Conservation (phyloP, 495 filamentous ascomycete species). For the Penicillium daleae region DNA sequence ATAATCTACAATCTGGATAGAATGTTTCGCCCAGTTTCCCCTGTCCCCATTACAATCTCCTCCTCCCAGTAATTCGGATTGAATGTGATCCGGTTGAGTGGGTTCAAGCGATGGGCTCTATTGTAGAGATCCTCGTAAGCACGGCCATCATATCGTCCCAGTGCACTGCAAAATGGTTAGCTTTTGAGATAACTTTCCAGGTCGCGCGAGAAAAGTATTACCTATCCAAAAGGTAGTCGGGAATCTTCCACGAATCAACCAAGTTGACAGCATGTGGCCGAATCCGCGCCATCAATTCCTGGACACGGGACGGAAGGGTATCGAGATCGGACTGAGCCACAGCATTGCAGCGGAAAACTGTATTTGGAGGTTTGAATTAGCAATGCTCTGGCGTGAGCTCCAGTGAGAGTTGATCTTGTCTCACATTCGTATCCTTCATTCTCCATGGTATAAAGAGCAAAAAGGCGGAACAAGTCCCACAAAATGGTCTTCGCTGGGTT, state of each 20-base stretch:
- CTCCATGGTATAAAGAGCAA: conserved; percentile 48
- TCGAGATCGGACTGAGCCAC: conserved; percentile 38
- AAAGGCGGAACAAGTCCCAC: conserved; percentile 46
- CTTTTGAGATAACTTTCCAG: background rate
- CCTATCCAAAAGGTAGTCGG: conserved; percentile 53
- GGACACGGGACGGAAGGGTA: conserved; percentile 36
- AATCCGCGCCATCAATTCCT: conserved; percentile 45
- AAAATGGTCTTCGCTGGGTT: conserved; percentile 27
- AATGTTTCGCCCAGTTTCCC: conserved; percentile 25
- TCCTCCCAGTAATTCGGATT: conserved; percentile 54
- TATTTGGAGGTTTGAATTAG: background rate
- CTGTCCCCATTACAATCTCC: conserved; percentile 51
- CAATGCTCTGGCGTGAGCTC: background rate
- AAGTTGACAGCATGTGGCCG: conserved; percentile 52
- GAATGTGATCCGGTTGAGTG: conserved; percentile 50
- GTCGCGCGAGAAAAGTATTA: conserved; percentile 3
- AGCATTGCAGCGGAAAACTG: conserved; percentile 43
- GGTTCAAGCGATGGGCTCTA: conserved; percentile 50
- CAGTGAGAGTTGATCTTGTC: background rate
- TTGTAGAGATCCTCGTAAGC: conserved; percentile 56
- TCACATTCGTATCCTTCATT: conserved; percentile 38
- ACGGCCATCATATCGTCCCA: conserved; percentile 51
- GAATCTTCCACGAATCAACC: conserved; percentile 53
- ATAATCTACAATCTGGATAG: conserved; percentile 26
- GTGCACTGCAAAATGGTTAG: conserved; percentile 31